Percentiles rank a stretch among this genome's conserved stretches.
Conservation (phyloP, 2,329 filamentous ascomycete species). For the Didymella segeticola region DNA sequence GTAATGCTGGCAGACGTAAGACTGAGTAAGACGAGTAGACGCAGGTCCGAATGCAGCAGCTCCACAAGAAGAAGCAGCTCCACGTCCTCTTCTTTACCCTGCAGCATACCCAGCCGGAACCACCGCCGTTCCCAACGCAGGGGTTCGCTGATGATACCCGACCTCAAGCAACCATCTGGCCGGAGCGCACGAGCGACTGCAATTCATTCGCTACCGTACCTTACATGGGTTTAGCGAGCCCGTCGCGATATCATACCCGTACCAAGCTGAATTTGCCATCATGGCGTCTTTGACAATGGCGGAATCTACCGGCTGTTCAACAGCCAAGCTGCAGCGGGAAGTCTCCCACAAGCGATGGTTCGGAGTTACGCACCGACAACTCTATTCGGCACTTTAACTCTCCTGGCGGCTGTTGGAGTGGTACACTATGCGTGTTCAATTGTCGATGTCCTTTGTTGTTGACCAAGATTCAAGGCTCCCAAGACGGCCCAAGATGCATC, state of each 20-base stretch:
- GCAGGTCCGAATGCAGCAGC: conserved; percentile 11
- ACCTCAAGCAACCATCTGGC: not conserved
- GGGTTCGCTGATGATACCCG: conserved; percentile 17
- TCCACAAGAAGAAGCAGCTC: conserved; percentile 13
- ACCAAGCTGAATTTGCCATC: conserved; percentile 5
- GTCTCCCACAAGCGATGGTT: not conserved
- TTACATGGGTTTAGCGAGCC: conserved; percentile 1
- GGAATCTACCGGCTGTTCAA: conserved; percentile 1
- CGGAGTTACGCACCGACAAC: not conserved
- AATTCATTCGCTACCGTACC: conserved; percentile 5
- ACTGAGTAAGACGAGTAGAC: conserved; percentile 3
- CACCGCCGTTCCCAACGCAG: conserved; percentile 10
- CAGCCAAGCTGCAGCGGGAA: conserved; percentile 2
- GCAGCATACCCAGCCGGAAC: conserved; percentile 8
- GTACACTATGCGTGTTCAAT: not conserved
- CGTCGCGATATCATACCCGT: conserved; percentile 1
- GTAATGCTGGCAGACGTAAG: not conserved
- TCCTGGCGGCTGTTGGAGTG: not conserved
- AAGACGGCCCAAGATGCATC: not conserved
- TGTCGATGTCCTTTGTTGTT: not conserved
- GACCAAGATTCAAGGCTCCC: not conserved
- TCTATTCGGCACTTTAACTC: not conserved
- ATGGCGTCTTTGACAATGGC: conserved; percentile 5
- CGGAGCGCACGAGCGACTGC: conserved; percentile 9
- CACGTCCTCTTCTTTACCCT: conserved; percentile 13